Evolutionary conservation across 2,329 filamentous ascomycete species (phyloP).

Genomic region (Colletotrichum sp.): DNA sequence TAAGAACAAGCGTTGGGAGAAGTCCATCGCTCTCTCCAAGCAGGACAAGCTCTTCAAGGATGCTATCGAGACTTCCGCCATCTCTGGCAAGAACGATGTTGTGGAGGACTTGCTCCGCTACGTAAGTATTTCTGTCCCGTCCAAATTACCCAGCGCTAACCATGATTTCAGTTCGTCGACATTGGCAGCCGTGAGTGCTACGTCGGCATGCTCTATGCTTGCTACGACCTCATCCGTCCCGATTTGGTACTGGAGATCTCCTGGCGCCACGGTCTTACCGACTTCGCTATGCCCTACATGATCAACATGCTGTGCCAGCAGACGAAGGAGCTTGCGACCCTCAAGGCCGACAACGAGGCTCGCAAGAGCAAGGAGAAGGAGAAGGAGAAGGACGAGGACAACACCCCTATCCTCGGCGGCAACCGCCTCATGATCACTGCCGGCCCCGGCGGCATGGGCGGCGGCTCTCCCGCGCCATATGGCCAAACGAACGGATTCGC

Average conservation of each 20-base stretch:
- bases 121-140: slow-evolving; percentile 65
- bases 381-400: slow-evolving; percentile 86
- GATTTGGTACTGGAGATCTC: slow-evolving; percentile 95
- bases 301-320: slow-evolving; percentile 97
- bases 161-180: slow-evolving; percentile 80
- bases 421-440: slow-evolving; percentile 95
- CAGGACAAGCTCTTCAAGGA: slow-evolving; percentile 99
- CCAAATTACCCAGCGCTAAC: slow-evolving; percentile 33
- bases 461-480: slow-evolving; percentile 70
- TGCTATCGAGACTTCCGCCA: slow-evolving; percentile 95
- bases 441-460: slow-evolving; percentile 65
- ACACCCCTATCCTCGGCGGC: slow-evolving; percentile 88
- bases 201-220: slow-evolving; percentile 99
- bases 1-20: slow-evolving; percentile 99
- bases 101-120: slow-evolving; percentile 96
- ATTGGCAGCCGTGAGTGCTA: slow-evolving; percentile 99
- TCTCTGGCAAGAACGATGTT: slow-evolving; percentile 87
- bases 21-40: slow-evolving; percentile 96
- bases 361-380: slow-evolving; percentile 78
- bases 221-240: slow-evolving; percentile 94
- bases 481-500: slow-evolving; percentile 87
- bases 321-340: slow-evolving; percentile 78
- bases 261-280: slow-evolving; percentile 91
- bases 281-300: slow-evolving; percentile 99
- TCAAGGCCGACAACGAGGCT: slow-evolving; percentile 97